Evolutionary conservation across 1,284 basidiomycete species (phyloP), one percentile per base, ranked within the genome.

Genomic region (Trichosporon ovoides): DNA sequence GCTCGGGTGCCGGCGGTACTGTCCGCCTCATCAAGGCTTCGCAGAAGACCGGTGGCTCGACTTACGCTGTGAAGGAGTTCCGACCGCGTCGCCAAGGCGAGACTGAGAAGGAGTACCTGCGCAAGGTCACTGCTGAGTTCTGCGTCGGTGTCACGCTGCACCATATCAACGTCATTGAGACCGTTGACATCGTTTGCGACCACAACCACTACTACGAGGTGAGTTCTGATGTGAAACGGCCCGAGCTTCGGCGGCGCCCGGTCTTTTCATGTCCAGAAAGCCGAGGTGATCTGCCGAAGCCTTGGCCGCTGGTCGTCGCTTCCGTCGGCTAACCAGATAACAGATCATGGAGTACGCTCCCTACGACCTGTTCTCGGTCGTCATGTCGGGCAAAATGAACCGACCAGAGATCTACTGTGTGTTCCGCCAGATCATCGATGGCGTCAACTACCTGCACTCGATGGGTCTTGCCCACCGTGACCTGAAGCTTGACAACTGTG

Each of bases 301-400:
- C n/a, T n/a, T n/a, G 13, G 35, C 3, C 34, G 34, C 34, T 9
- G 34, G 14, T 9, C 5, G 5, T 31, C 28, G 28, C 28, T 31
- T 31, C 28, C 28, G 4, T 31, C 57, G 53, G 50, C 56, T 61
- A 38, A 62, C 53, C 22, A 20, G 4, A 31, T 31, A 6, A 0
- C 68, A 94, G 91, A 88, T 95, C 77, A 99, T 99, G 96, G 94
- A 98, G 79, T 98, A 97, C 71, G 96, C 96, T 1, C 95, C 96
- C 14, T 96, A 88, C 75, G 96, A 99, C 79, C 85, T 99, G 54
- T 99, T 99, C 81, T 91, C 88, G 58, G 93, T 98, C 70, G 96
- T 99, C 81, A 99, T 99, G 96, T 95, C 94, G 34, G 91, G 92
- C 65, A 95, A 92, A 80, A 99, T 99, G 96, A 85, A 87, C 59